Conservation (phyloP, 176 grass and related monocot species). For the Bromus sterilis region DNA sequence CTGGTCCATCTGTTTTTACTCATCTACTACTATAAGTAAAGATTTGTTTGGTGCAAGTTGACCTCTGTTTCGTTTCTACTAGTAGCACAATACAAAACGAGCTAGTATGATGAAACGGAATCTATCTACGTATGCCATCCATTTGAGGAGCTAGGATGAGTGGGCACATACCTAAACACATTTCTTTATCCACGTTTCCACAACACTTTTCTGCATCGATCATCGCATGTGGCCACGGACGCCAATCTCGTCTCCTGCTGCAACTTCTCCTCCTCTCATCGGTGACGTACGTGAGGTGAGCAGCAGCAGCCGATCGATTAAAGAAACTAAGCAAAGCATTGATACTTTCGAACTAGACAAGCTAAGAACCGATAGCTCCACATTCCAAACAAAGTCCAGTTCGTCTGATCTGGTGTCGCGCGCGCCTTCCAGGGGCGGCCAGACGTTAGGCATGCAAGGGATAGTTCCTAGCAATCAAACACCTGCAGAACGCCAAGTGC, state of each 20-base stretch:
- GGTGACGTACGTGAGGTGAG: not conserved
- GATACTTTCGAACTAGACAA: not conserved
- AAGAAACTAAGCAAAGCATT: not conserved
- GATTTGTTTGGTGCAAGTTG: not conserved
- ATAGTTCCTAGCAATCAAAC: not conserved
- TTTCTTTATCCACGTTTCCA: not conserved
- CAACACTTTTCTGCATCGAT: not conserved
- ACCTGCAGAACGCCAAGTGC: conserved; percentile 1
- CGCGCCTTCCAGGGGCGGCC: not conserved
- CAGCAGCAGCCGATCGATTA: not conserved
- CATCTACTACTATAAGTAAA: not conserved
- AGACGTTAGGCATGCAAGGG: not conserved
- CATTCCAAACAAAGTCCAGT: not conserved
- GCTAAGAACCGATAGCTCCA: not conserved
- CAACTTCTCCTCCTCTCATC: not conserved
- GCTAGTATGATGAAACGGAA: not conserved
- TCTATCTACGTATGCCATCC: not conserved
- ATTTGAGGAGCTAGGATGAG: not conserved
- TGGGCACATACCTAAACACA: not conserved
- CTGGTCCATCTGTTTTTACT: not conserved
- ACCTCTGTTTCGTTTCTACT: not conserved
- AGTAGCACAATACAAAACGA: not conserved
- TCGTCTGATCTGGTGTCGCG: not conserved
- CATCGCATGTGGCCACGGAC: not conserved
- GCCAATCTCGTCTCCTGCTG: not conserved